phyloP scores from a whole-genome alignment of 2,329 filamentous ascomycete species.

The Blumeria graminis region DNA sequence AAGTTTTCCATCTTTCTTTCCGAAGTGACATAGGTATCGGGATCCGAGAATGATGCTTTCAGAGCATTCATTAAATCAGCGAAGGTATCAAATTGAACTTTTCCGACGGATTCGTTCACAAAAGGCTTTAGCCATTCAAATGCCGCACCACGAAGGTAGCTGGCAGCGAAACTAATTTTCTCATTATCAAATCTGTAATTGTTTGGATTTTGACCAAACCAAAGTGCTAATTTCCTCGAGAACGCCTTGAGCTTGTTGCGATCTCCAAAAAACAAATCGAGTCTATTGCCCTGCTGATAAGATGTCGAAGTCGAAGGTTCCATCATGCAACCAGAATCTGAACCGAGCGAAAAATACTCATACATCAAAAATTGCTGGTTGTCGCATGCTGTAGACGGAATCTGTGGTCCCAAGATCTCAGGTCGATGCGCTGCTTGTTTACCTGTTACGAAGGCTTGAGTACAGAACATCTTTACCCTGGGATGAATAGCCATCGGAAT shows the following conservation, averaged over 20 bases:
- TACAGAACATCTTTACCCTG: background rate
- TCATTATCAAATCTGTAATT: background rate
- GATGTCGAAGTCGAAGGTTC: too few relatives aligned
- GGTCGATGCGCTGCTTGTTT: background rate
- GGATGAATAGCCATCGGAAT: background rate
- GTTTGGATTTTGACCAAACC: background rate
- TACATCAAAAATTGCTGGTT: background rate
- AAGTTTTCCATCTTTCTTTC: background rate
- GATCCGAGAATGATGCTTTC: background rate
- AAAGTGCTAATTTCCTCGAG: background rate
- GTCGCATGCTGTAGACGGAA: background rate
- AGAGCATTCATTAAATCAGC: background rate
- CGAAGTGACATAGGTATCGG: background rate
- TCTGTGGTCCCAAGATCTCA: background rate
- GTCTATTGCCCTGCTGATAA: background rate
- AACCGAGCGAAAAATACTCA: background rate
- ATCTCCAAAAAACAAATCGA: background rate
- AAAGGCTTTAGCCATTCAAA: background rate
- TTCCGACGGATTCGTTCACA: background rate
- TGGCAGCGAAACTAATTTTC: background rate
- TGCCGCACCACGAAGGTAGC: background rate
- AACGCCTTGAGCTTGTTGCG: too few relatives aligned
- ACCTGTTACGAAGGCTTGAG: background rate
- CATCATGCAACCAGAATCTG: too few relatives aligned
- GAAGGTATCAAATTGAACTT: background rate